phyloP scores from a whole-genome alignment of 768 basidiomycete species.

The Suillus sp. region DNA sequence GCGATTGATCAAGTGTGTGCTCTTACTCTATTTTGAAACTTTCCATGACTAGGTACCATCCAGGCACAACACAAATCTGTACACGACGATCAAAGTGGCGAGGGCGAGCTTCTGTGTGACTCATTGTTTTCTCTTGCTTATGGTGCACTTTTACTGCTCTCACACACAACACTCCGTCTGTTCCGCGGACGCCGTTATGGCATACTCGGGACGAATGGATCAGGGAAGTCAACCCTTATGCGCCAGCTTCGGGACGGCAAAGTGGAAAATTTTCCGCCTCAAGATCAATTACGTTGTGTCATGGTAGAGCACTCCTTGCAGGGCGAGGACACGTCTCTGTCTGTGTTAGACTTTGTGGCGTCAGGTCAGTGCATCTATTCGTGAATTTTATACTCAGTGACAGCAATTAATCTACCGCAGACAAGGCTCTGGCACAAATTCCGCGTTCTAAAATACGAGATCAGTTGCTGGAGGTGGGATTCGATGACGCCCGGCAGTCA shows the following conservation, averaged over 20 bases:
- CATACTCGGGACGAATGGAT: conserved; percentile 94
- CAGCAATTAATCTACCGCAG: conserved; percentile 39
- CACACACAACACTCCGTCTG: conserved; percentile 89
- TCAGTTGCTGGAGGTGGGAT: conserved; percentile 87
- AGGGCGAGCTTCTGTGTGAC: conserved; percentile 88
- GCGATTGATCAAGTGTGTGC: conserved; percentile 68
- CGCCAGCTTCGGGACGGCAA: conserved; percentile 94
- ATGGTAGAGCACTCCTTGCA: conserved; percentile 98
- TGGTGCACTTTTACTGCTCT: conserved; percentile 90
- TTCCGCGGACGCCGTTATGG: conserved; percentile 92
- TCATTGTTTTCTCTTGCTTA: conserved; percentile 96
- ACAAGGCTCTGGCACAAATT: conserved; percentile 64
- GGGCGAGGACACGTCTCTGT: conserved; percentile 84
- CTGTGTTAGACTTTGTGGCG: conserved; percentile 89
- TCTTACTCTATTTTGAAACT: conserved; percentile 12
- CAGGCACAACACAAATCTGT: conserved; percentile 61
- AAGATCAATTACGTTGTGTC: conserved; percentile 80
- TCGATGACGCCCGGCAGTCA: conserved; percentile 81
- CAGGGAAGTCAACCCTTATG: conserved; percentile 95
- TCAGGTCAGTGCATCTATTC: conserved; percentile 51
- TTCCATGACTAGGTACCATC: conserved; percentile 15
- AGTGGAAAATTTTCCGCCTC: conserved; percentile 94
- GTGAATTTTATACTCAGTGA: conserved; percentile 12
- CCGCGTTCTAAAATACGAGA: conserved; percentile 72
- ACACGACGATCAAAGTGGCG: conserved; percentile 51